phyloP scores from a whole-genome alignment of 2,329 filamentous ascomycete species.

The Chrysoporthe austroafricana region DNA sequence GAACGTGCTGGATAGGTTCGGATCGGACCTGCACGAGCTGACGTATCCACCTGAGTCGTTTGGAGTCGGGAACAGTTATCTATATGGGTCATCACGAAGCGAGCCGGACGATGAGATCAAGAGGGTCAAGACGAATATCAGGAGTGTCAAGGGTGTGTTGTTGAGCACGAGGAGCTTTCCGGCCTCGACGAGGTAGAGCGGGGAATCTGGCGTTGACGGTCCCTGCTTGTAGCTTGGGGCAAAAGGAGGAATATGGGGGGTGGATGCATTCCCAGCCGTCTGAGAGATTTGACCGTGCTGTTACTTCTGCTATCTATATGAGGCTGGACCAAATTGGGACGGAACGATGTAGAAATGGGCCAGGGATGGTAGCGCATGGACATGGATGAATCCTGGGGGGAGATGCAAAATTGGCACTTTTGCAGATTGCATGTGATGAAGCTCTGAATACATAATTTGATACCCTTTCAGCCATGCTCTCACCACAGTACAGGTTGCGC shows the following conservation, averaged over 20 bases:
- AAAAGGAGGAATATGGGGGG: neutral
- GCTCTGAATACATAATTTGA: neutral
- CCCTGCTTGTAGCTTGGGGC: neutral
- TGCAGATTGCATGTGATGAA: neutral
- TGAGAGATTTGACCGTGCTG: neutral
- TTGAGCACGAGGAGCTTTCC: slow-evolving; percentile 77
- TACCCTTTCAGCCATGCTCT: slow-evolving; percentile 1
- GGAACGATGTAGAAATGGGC: too few species aligned
- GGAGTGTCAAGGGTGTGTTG: slow-evolving; percentile 78
- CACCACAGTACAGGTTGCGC: neutral
- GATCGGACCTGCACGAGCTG: slow-evolving; percentile 68
- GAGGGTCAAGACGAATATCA: slow-evolving; percentile 73
- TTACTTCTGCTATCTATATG: neutral
- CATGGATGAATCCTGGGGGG: neutral
- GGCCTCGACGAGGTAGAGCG: slow-evolving; percentile 39
- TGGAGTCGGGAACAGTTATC: slow-evolving; percentile 43
- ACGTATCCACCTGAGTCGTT: slow-evolving; percentile 49
- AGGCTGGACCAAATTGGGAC: neutral
- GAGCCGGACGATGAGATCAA: slow-evolving; percentile 73
- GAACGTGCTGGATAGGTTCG: slow-evolving; percentile 59
- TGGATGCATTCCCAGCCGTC: neutral
- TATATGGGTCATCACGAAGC: slow-evolving; percentile 49
- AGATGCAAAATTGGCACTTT: neutral
- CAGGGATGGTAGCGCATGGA: neutral
- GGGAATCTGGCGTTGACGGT: neutral